phyloP scores from a whole-genome alignment of 2,329 filamentous ascomycete genomes.

The Dactylella cylindrospora region DNA sequence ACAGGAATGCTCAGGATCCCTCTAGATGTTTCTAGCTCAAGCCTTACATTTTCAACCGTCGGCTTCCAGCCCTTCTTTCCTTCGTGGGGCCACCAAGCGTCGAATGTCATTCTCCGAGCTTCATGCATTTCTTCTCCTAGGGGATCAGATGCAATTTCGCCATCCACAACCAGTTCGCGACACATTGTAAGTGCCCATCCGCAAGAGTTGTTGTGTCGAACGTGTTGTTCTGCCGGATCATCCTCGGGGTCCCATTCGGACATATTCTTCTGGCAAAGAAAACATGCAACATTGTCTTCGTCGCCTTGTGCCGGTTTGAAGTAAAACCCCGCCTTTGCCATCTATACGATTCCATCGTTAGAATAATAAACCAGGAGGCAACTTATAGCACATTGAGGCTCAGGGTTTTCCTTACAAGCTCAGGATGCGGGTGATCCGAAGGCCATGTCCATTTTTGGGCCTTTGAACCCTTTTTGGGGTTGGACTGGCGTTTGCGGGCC shows the following conservation, averaged over 20 bases:
- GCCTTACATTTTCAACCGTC: constrained; percentile 76
- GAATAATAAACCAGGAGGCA: background rate
- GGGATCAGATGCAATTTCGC: constrained; percentile 68
- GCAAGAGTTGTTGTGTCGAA: constrained; percentile 78
- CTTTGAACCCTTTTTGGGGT: constrained; percentile 26
- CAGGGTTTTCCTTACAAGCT: constrained; percentile 16
- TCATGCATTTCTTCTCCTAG: constrained; percentile 69
- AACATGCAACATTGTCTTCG: constrained; percentile 87
- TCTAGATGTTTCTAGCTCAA: background rate
- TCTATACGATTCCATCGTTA: constrained; percentile 58
- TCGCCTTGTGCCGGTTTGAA: constrained; percentile 74
- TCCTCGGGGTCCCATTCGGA: constrained; percentile 92
- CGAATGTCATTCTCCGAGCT: constrained; percentile 79
- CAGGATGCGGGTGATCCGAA: constrained; percentile 15
- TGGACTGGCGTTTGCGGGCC: constrained; percentile 26
- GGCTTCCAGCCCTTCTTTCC: constrained; percentile 83
- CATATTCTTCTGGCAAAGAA: constrained; percentile 77
- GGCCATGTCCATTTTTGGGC: constrained; percentile 35
- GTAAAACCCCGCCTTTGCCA: constrained; percentile 88
- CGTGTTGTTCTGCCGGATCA: constrained; percentile 78
- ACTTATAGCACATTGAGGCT: background rate
- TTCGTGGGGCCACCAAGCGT: constrained; percentile 81
- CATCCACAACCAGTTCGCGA: constrained; percentile 62
- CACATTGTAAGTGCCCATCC: constrained; percentile 78
- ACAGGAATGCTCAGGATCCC: background rate